phyloP scores from a whole-genome alignment of 805 yeast species.

The Kodamaea lidongshanica region DNA sequence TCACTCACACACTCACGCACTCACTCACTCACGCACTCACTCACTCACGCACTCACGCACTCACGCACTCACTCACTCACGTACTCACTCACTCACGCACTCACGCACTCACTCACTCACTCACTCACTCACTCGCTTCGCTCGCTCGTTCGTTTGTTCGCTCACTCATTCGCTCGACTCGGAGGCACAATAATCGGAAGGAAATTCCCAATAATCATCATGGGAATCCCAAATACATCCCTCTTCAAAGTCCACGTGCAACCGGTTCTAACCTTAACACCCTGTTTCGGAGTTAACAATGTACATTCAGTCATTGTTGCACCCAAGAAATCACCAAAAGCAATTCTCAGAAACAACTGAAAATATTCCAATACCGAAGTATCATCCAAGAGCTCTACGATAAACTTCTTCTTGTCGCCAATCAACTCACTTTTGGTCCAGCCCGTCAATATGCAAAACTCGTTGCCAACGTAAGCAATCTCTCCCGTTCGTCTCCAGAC shows the following conservation, averaged over 20 bases:
- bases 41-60: too few species aligned
- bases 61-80: too few species aligned
- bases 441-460: conserved; percentile 84
- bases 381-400: conserved; percentile 83
- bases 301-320: conserved; percentile 83
- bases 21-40: too few species aligned
- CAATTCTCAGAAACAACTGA: conserved; percentile 73
- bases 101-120: too few species aligned
- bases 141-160: too few species aligned
- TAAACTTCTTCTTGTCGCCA: conserved; percentile 57
- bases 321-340: conserved; percentile 87
- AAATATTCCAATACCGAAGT: conserved; percentile 82
- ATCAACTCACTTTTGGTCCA: conserved; percentile 73
- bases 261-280: conserved; percentile 61
- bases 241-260: conserved; percentile 91
- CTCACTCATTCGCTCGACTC: too few species aligned
- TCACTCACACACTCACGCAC: too few species aligned
- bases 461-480: conserved; percentile 91
- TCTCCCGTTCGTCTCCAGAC: conserved; percentile 97
- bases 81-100: too few species aligned
- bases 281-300: conserved; percentile 52
- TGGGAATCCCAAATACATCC: conserved; percentile 93
- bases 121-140: too few species aligned
- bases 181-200: conserved; percentile 78
- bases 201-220: conserved; percentile 94